Percentiles rank a stretch among this genome's conserved stretches.
Conservation (phyloP, 257 asterid species). For the Cordia subcordata region DNA sequence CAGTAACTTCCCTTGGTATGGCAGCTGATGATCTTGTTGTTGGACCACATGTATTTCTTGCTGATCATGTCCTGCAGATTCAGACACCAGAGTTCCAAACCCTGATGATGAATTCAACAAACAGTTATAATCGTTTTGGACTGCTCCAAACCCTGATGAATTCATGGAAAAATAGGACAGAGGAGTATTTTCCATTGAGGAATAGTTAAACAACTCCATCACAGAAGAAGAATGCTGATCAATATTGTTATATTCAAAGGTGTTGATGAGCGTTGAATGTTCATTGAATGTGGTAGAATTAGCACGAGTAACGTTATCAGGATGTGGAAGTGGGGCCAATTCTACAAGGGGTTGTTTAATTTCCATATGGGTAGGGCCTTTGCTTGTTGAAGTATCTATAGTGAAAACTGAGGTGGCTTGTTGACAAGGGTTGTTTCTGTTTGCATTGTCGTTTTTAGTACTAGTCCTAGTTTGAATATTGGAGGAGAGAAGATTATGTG, state of each 20-base stretch:
- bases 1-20: constrained; percentile 14
- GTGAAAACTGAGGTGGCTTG: constrained; percentile 36
- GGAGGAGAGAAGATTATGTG: constrained; percentile 75
- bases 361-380: constrained; percentile 12
- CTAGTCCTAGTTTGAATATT: constrained; percentile 2
- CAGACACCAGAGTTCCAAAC: constrained; percentile 8
- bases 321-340: not conserved
- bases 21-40: constrained; percentile 5
- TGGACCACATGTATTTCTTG: constrained; percentile 13
- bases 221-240: constrained; percentile 9
- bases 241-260: constrained; percentile 10
- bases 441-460: not conserved
- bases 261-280: not conserved
- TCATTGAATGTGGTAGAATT: constrained; percentile 7
- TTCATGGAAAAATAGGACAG: constrained; percentile 15
- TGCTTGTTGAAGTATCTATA: constrained; percentile 27
- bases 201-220: constrained; percentile 28
- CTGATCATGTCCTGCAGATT: constrained; percentile 2
- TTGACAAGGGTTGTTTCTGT: constrained; percentile 3
- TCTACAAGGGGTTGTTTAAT: constrained; percentile 12
- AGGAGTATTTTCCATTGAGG: constrained; percentile 25
- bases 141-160: constrained; percentile 22
- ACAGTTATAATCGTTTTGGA: constrained; percentile 19
- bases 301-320: not conserved
- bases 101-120: constrained; percentile 27